A percentile compares a stretch with the other conserved stretches of the same genome.
Evolutionary conservation across 495 filamentous ascomycete species (phyloP).

Genomic region (Jackrogersella minutella): DNA sequence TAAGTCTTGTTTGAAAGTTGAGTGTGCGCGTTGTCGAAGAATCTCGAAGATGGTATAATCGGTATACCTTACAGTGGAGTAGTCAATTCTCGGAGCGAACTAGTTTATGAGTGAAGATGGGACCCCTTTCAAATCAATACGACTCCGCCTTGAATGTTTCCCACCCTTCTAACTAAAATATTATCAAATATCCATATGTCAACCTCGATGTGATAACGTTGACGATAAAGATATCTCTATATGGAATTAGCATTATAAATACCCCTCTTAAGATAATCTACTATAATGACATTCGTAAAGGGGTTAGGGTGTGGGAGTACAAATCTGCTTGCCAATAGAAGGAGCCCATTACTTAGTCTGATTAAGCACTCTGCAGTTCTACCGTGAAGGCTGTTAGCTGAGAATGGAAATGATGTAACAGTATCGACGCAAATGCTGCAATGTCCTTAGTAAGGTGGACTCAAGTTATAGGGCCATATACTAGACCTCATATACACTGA

Average conservation of each 20-base stretch:
- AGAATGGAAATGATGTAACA: not conserved
- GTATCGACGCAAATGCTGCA: not conserved
- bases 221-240: not conserved
- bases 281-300: too few relatives aligned
- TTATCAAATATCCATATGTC: conserved; percentile 10
- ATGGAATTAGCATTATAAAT: not conserved
- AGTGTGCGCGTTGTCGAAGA: too few relatives aligned
- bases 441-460: not conserved
- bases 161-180: not conserved
- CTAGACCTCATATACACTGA: too few relatives aligned
- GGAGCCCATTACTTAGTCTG: not conserved
- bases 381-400: conserved; percentile 2
- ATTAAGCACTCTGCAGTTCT: conserved; percentile 11
- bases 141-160: not conserved
- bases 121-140: conserved; percentile 12
- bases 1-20: not conserved
- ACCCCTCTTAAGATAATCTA: not conserved
- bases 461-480: not conserved
- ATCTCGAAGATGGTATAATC: not conserved
- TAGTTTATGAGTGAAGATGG: conserved; percentile 11
- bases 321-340: not conserved
- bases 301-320: not conserved
- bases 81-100: not conserved
- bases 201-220: not conserved
- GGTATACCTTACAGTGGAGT: too few relatives aligned